Evolutionary conservation across 495 filamentous ascomycete genomes (phyloP).

Genomic region (Daldinia bambusicola): DNA sequence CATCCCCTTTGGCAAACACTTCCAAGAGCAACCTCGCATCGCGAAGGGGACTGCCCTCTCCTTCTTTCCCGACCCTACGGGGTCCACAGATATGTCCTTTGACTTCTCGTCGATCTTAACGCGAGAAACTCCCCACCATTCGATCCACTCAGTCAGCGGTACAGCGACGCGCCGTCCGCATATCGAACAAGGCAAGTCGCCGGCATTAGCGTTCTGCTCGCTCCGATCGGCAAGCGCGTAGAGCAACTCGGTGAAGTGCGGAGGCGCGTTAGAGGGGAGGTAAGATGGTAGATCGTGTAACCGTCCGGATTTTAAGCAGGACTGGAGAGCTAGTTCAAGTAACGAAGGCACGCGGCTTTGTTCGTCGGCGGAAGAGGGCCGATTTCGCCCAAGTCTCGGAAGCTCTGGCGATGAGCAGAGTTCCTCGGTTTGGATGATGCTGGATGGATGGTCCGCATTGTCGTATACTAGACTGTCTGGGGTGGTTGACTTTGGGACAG

Average conservation of each 20-base stretch:
- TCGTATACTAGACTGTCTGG: conserved; percentile 3
- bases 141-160: conserved; percentile 74
- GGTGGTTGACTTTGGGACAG: conserved; percentile 3
- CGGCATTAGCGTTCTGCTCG: conserved; percentile 50
- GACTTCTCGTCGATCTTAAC: neutral
- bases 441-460: neutral
- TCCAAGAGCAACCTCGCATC: conserved; percentile 72
- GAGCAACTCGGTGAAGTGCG: conserved; percentile 55
- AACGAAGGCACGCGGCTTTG: conserved; percentile 61
- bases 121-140: conserved; percentile 68
- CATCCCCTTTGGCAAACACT: conserved; percentile 61
- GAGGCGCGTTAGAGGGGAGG: conserved; percentile 59
- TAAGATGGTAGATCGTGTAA: conserved; percentile 53
- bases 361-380: neutral
- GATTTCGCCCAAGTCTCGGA: conserved; percentile 8
- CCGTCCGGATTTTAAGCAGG: conserved; percentile 40
- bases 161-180: conserved; percentile 68
- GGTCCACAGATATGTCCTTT: neutral
- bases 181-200: conserved; percentile 67
- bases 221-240: conserved; percentile 56
- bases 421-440: conserved; percentile 36
- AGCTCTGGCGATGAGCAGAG: conserved; percentile 27
- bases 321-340: conserved; percentile 67
- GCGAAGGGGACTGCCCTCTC: conserved; percentile 68
- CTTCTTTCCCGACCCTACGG: conserved; percentile 38